Evolutionary conservation across 106 monocot genomes (phyloP), one percentile per base, ranked within the genome.

Genomic region (Agapanthus africanus): DNA sequence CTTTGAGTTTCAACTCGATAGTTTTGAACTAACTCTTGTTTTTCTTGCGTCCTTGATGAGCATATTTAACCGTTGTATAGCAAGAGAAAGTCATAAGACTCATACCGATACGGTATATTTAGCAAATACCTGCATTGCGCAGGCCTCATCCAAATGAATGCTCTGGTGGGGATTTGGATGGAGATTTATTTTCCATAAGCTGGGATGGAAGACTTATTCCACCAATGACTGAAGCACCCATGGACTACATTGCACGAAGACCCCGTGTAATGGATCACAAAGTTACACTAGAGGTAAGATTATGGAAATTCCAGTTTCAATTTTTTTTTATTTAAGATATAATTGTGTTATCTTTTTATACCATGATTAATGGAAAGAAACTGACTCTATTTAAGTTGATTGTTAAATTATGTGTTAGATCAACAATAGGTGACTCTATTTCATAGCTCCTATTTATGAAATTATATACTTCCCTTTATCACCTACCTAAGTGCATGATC

Each of bases 71-170:
- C 2, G 10, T 44, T 16, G 16, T 44, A 14, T 44, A 44, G 16
- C 44, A 6, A 44, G 4, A 44, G 10, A 44, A 44, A 14, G 26
- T 54, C 28, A 30, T 56, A 56, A 30, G n/a, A n/a, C n/a, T n/a
- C n/a, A n/a, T n/a, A n/a, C n/a, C 18, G 26, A 57, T 57, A 57
- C 31, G 56, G 31, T 57, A 3, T 16, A 10, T n/a, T 28, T 66
- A 41, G 15, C 66, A 28, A 4, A 40, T 13, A 54, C 47, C 36
- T 13, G 50, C 30, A 36, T 36, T 49, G 35, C 56, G 49, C 76
- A 99, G 93, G 81, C 99, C 99, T 71, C 99, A 99, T 85, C 90
- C 99, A 66, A 99, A 87, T 73, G 99, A 99, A 76, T 99, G 99
- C 68, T 99, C 93, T 40, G 99, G 99, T 37, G 99, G 99, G 37